A percentile compares a stretch with the other conserved stretches of the same genome.
These are phyloP conservation scores for Fistulinella staudtii DNA, from an alignment of 1,284 basidiomycete species.

Conservation along the genomic window DNA sequence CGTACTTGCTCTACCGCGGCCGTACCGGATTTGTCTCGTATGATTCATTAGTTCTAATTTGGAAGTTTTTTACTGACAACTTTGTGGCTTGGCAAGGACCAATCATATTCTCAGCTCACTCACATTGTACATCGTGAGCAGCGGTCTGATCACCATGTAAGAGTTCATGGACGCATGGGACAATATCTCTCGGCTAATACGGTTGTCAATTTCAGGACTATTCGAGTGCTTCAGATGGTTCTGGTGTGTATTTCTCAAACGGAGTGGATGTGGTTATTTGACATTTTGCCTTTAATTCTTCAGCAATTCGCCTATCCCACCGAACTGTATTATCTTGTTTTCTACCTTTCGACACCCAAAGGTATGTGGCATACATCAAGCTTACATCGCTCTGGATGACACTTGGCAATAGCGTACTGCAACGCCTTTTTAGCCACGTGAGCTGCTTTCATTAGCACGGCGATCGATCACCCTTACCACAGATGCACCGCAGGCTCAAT, in stretches of 20 bases:
- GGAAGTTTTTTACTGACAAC: neutral
- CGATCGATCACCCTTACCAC: neutral
- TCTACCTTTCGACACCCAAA: neutral
- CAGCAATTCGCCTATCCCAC: neutral
- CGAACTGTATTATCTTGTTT: neutral
- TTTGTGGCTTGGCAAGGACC: neutral
- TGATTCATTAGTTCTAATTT: neutral
- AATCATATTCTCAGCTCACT: neutral
- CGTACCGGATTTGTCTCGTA: neutral
- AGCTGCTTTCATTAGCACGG: neutral
- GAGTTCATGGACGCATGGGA: neutral
- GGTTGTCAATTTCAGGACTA: neutral
- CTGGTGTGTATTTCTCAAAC: neutral
- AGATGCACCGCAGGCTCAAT: neutral
- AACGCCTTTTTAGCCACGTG: neutral
- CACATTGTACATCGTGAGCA: constrained; percentile 2
- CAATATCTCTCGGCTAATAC: neutral
- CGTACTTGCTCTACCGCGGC: neutral
- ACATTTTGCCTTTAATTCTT: neutral
- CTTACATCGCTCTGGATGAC: too few relatives aligned
- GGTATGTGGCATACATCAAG: neutral
- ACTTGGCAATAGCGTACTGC: neutral
- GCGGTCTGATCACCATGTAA: neutral
- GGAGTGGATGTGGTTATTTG: neutral
- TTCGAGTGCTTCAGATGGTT: neutral